Conservation (phyloP, 2,329 filamentous ascomycete genomes). For the Corniculantispora saksenae region DNA sequence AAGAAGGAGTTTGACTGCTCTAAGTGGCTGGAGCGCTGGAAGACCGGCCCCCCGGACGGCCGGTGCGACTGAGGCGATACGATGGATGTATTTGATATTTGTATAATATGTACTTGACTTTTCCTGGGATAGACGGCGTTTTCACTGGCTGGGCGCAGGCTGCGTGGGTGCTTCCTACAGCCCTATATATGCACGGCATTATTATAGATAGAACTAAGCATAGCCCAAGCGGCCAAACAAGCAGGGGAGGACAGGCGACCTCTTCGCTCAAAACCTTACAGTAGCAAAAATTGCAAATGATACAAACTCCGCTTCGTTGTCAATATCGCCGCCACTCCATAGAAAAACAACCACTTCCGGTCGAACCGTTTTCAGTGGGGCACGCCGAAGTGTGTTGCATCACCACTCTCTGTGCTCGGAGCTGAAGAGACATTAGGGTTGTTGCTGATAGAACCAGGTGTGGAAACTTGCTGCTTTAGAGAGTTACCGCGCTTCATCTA, state of each 20-base stretch:
- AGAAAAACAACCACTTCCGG: neutral
- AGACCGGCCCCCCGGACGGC: conserved; percentile 79
- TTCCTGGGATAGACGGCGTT: conserved; percentile 1
- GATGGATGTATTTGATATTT: neutral
- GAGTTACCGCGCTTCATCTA: neutral
- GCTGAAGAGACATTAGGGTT: neutral
- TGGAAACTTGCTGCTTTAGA: neutral
- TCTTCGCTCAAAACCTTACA: conserved; percentile 4
- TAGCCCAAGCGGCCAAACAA: neutral
- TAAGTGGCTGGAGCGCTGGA: conserved; percentile 92
- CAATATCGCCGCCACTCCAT: neutral
- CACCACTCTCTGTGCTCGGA: conserved; percentile 4
- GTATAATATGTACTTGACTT: neutral
- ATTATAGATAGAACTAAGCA: neutral
- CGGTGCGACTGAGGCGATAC: conserved; percentile 50
- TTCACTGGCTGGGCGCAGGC: neutral
- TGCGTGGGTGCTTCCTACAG: neutral
- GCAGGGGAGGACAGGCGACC: neutral
- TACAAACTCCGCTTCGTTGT: neutral
- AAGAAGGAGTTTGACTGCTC: conserved; percentile 89
- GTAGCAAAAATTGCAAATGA: neutral
- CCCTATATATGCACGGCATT: neutral
- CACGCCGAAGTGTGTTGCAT: conserved; percentile 1
- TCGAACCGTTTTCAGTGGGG: conserved; percentile 13
- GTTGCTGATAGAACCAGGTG: neutral